Evolutionary conservation across 2,329 filamentous ascomycete species (phyloP).

Genomic region (Pseudogymnoascus sp.): DNA sequence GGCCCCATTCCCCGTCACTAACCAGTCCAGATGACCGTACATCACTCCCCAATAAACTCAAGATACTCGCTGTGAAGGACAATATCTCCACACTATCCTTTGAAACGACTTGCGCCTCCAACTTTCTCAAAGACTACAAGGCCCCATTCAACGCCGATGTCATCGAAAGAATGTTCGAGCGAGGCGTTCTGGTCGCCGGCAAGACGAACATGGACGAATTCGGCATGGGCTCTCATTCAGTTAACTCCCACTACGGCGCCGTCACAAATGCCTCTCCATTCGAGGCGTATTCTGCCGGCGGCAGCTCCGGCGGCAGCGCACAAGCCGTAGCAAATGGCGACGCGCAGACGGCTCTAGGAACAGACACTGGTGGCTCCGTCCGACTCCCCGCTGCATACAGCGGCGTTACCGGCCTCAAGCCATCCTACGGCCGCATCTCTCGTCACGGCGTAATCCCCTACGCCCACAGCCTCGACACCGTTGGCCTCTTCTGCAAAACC

Average conservation of each 20-base stretch:
- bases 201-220: constrained; percentile 97
- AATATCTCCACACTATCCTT: constrained; percentile 60
- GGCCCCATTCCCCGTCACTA: neutral
- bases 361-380: constrained; percentile 74
- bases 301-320: constrained; percentile 90
- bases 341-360: constrained; percentile 65
- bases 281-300: constrained; percentile 60
- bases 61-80: constrained; percentile 54
- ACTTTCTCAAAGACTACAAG: constrained; percentile 59
- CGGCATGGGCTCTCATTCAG: constrained; percentile 83
- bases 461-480: constrained; percentile 67
- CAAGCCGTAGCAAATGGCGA: constrained; percentile 64
- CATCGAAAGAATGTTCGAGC: constrained; percentile 56
- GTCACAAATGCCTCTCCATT: constrained; percentile 38
- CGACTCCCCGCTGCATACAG: constrained; percentile 66
- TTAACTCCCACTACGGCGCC: constrained; percentile 58
- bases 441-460: constrained; percentile 65
- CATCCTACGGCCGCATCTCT: constrained; percentile 61
- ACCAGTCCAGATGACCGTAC: neutral
- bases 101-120: constrained; percentile 79
- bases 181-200: constrained; percentile 58
- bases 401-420: constrained; percentile 62
- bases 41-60: neutral
- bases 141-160: constrained; percentile 82
- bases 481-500: constrained; percentile 51